Base-by-base conservation (phyloP, 1,284 basidiomycete species). In the Ceratobasidium sp. region DNA sequence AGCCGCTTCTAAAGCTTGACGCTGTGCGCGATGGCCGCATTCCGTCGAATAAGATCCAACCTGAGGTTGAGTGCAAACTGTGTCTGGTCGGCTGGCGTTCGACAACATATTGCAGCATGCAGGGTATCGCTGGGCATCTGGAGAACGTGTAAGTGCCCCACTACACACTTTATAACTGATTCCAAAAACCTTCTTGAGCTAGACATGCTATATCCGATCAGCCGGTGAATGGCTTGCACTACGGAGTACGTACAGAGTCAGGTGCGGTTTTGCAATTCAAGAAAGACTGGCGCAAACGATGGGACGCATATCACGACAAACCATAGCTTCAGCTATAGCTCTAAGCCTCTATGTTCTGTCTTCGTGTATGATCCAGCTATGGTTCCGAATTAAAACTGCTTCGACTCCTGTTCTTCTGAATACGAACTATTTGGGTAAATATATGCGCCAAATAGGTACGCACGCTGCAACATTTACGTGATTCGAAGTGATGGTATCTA, bases 41-140 rank as follows among this genome's bases (percentile, higher is more conserved):
- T 2, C 4, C 33, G 33, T 33, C 33, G 33, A 33, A 33, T 2
- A 33, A 33, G 33, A 33, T 33, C 33, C 33, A 33, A 33, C 33
- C 33, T 33, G 58, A 61, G 58, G 23, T 61, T 0, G 58, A 61
- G 39, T 61, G 58, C 12, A 26, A 15, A 7, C 18, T 61, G 58
- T 61, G 58, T 61, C 39, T 28, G 58, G 26, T 26, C 58, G 26
- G 58, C 39, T 61, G 58, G 58, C 58, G 58, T 15, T 26, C 58
- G 9, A 61, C 26, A 0, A 61, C 58, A 15, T 33, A 15, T 26
- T n/a, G 15, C 26, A 15, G 26, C 7, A 33, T 10, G 26, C 13
- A 4, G 39, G 58, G n/a, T 5, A 28, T 61, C 2, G 39, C 33
- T 7, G 26, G 3, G 7, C 58, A 33, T 61, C 39, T 61, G 6